Evolutionary conservation across 2,329 filamentous ascomycete genomes (phyloP), one percentile per base, ranked within the genome.

Genomic region (Coleophoma cylindrospora): DNA sequence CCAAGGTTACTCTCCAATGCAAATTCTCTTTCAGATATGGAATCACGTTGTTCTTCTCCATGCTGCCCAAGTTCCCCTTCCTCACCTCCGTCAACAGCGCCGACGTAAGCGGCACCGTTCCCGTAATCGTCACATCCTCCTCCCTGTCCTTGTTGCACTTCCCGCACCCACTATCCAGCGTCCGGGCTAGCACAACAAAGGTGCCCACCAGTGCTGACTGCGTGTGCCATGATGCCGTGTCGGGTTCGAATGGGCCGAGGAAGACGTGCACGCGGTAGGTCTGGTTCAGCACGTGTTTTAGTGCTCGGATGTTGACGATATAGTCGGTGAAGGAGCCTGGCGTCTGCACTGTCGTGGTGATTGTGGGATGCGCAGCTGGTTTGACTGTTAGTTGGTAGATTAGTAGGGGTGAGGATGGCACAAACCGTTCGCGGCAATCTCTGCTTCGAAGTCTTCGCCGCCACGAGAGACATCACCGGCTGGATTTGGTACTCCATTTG

Each of bases 151-250:
- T 34, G 57, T 66, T 54, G 60, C 63, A 62, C 62, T 66, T 59
- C 49, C 62, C 57, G 48, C 64, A 70, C 56, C 63, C 50, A 11
- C 60, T 62, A 17, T 22, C 12, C 11, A 33, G 22, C 3, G 19
- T 44, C 9, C 19, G 10, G 11, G 41, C 19, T 12, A 72, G 66
- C 11, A 67, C 61, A 2, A 64, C 59, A 34, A 71, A 63, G 36
- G 68, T 69, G 32, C 70, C 70, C 19, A 74, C 64, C 33, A 70
- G 68, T 44, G 70, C 70, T 21, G 62, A 58, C 49, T 70, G 68
- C 1, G 64, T 66, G 6, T 65, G 56, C 66, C 71, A 68, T 17
- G 54, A 54, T 10, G 44, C 36, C 2, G 62, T 54, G 14, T 64
- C 57, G 2, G 49, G 41, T 34, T 58, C 47, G 48, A 69, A 67